These are phyloP conservation scores for Sugiyamaella japonica DNA, from an alignment of 1,139 yeast genomes.

Conservation along the genomic window DNA sequence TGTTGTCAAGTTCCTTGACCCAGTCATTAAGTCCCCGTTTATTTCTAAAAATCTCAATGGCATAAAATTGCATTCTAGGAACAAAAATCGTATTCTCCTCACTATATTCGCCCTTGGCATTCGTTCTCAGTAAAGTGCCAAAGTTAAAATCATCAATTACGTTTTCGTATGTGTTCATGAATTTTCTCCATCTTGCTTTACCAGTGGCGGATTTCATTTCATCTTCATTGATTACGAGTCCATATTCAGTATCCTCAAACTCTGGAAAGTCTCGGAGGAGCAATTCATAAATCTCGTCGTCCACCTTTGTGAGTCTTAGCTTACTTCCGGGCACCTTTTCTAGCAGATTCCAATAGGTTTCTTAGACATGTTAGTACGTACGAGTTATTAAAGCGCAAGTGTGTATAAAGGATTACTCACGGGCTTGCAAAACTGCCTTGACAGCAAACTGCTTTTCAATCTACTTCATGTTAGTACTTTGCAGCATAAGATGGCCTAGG, in stretches of 20 bases:
- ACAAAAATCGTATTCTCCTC: constrained; percentile 86
- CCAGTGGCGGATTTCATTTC: constrained; percentile 79
- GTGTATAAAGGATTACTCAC: constrained; percentile 24
- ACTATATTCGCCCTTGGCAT: constrained; percentile 69
- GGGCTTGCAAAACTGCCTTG: constrained; percentile 91
- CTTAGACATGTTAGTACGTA: constrained; percentile 35
- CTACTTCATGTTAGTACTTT: constrained; percentile 19
- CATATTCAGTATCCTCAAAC: constrained; percentile 55
- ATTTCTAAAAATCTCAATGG: constrained; percentile 93
- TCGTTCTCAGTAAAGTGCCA: constrained; percentile 85
- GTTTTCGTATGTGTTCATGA: constrained; percentile 78
- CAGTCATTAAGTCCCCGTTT: constrained; percentile 90
- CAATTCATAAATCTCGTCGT: constrained; percentile 76
- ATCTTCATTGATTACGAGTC: constrained; percentile 64
- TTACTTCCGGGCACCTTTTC: constrained; percentile 74
- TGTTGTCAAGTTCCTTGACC: constrained; percentile 47
- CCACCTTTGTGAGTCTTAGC: constrained; percentile 70
- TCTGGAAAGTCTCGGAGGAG: constrained; percentile 83
- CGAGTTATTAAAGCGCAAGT: not conserved
- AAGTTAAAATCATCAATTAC: constrained; percentile 81
- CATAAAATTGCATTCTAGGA: constrained; percentile 91
- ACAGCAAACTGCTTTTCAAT: constrained; percentile 97
- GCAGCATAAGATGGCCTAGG: not conserved
- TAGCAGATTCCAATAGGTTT: constrained; percentile 85
- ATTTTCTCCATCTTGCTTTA: constrained; percentile 88